Evolutionary conservation across 306 rosid genomes (phyloP).

Genomic region (Cicer yamashitae): DNA sequence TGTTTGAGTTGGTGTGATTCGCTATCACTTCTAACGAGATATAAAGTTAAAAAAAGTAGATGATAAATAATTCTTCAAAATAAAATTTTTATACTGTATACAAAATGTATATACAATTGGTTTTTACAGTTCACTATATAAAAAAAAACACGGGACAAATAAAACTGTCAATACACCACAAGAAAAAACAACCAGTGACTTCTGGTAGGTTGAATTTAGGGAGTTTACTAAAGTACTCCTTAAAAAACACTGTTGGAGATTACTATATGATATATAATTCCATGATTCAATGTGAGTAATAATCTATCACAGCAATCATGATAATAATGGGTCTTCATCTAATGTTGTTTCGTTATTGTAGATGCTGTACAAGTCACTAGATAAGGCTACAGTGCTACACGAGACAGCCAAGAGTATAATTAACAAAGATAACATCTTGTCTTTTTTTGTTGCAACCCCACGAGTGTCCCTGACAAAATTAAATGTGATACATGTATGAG

Average conservation of each 20-base stretch:
- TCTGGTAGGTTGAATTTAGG: too few species aligned
- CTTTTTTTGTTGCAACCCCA: slow-evolving; percentile 69
- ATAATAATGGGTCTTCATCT: slow-evolving; percentile 43
- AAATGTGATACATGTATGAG: too few species aligned
- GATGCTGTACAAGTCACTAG: slow-evolving; percentile 62
- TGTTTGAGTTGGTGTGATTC: too few species aligned
- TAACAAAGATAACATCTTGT: slow-evolving; percentile 59
- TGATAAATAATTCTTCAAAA: too few species aligned
- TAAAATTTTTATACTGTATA: too few species aligned
- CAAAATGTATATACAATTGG: neutral
- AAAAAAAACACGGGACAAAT: neutral
- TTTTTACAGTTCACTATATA: neutral
- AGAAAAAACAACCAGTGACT: neutral
- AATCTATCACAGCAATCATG: slow-evolving; percentile 10
- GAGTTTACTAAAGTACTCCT: too few species aligned
- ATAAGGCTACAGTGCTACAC: slow-evolving; percentile 68
- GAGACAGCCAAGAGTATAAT: slow-evolving; percentile 68
- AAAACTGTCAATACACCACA: neutral
- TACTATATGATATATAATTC: too few species aligned
- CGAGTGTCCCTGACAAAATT: slow-evolving; percentile 57
- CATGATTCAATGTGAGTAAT: neutral
- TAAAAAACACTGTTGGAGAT: too few species aligned
- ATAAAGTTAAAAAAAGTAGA: too few species aligned
- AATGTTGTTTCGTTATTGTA: slow-evolving; percentile 41
- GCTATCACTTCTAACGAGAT: too few species aligned